Base-by-base conservation (phyloP, 345 rosid species). In the Brassica carinata region DNA sequence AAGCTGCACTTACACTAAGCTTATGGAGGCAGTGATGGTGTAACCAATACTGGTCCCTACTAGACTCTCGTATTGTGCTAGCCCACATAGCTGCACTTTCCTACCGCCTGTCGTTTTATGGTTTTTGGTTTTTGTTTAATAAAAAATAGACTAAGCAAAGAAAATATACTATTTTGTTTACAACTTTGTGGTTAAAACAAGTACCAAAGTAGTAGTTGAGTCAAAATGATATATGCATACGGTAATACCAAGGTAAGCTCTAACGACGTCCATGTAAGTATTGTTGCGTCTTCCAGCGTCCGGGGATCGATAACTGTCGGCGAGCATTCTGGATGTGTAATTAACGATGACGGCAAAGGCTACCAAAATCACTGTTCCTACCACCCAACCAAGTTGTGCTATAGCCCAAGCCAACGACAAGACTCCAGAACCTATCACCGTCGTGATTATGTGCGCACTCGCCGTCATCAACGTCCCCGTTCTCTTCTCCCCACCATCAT, bases 341-440 rank as follows among this genome's bases (percentile, higher is more conserved):
- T 85, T 90, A 64, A 95, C 91, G 81, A 95, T 81, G 77, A 87
- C 38, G 0, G 96, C 90, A 81, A 95, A 95, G 1, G 67, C 77
- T 53, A 85, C 14, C 78, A 95, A 89, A 75, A 85, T 77, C 1
- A 82, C 76, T 0, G 90, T 89, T 0, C 99, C 99, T n/a, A 84
- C 90, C 17, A 81, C 83, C 99, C 98, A 92, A 1, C 99, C 98
- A 26, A 95, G 84, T 84, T 95, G 97, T 1, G 99, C 97, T 36
- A 90, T 73, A 1, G 96, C 92, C 98, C 97, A 92, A 66, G 98
- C 90, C 82, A 94, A 77, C 3, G 97, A 86, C 59, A 95, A 71
- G 76, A 92, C 98, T 9, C 99, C 99, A 4, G 96, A 92, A 0
- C 97, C 99, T 17, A 95, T 92, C 73, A 95, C 98, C 0, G 98